phyloP scores from a whole-genome alignment of 768 basidiomycete genomes.

The Filobasidium floriforme region DNA sequence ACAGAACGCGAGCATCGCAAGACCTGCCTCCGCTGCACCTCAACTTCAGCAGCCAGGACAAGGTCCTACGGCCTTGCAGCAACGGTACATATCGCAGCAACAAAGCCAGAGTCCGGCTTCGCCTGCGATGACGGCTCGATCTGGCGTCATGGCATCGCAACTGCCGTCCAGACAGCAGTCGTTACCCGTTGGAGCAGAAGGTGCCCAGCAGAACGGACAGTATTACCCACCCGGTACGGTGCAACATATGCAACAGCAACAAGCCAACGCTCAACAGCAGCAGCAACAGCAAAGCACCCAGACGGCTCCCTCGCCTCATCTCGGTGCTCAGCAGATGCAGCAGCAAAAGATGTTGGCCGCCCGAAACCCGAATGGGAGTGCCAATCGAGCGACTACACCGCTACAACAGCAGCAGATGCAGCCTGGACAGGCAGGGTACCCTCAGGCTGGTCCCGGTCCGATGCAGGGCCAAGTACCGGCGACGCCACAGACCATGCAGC shows the following conservation, averaged over 20 bases:
- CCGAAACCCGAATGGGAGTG: conserved; percentile 15
- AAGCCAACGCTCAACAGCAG: conserved; percentile 1
- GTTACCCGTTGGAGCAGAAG: conserved; percentile 4
- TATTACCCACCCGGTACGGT: neutral
- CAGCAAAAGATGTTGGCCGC: conserved; percentile 13
- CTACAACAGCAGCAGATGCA: conserved; percentile 16
- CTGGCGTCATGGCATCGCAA: neutral
- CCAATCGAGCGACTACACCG: conserved; percentile 16
- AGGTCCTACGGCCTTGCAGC: neutral
- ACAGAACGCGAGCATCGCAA: conserved; percentile 16
- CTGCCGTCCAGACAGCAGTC: conserved; percentile 1
- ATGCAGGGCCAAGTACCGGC: conserved; percentile 24
- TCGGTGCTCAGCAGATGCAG: conserved; percentile 31
- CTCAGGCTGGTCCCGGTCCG: conserved; percentile 20
- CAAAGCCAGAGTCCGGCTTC: neutral
- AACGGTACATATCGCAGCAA: conserved; percentile 3
- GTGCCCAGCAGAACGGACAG: neutral
- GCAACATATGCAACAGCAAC: conserved; percentile 20
- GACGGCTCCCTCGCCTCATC: conserved; percentile 19
- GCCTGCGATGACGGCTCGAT: neutral
- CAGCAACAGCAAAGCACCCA: conserved; percentile 18
- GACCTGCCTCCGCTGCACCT: conserved; percentile 8
- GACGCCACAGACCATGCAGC: conserved; percentile 24
- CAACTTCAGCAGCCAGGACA: conserved; percentile 7
- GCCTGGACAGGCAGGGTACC: conserved; percentile 22